Percentiles rank a stretch among this genome's conserved stretches.
Conservation (phyloP, 129 eudicot species). For the Heracleum sosnowskyi region DNA sequence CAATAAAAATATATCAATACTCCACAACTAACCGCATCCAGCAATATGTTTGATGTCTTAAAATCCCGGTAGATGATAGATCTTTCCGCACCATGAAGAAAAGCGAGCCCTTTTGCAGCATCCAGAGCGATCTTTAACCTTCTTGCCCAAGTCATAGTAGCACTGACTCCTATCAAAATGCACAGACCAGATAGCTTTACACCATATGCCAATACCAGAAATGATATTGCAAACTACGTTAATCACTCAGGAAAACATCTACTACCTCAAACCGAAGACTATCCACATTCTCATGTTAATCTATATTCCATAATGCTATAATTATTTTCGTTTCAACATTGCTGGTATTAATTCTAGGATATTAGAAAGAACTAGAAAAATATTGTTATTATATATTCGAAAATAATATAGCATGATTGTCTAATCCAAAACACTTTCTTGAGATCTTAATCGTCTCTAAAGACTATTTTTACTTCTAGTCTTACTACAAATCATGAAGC, state of each 20-base stretch:
- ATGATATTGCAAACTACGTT: background rate
- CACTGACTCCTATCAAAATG: conserved; percentile 45
- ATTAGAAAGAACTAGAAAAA: background rate
- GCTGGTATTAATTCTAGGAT: background rate
- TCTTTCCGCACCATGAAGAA: conserved; percentile 83
- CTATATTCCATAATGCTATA: background rate
- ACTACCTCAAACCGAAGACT: background rate
- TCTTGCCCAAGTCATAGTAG: conserved; percentile 74
- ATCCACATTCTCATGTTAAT: background rate
- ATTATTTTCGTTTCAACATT: background rate
- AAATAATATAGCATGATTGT: background rate
- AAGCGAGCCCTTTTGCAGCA: conserved; percentile 97
- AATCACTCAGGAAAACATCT: background rate
- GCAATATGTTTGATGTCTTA: conserved; percentile 89
- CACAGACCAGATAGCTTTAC: background rate
- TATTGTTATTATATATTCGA: background rate
- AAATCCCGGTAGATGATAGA: conserved; percentile 85
- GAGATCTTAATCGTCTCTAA: background rate
- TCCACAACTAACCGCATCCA: conserved; percentile 64
- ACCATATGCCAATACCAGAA: background rate
- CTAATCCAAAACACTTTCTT: background rate
- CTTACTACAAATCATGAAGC: background rate
- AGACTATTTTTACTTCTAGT: background rate
- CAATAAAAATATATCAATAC: background rate
- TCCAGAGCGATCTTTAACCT: conserved; percentile 88